A percentile compares a stretch with the other conserved stretches of the same genome.
Conservation (phyloP, 208 protist genomes). For the Trypanosoma caninum region DNA sequence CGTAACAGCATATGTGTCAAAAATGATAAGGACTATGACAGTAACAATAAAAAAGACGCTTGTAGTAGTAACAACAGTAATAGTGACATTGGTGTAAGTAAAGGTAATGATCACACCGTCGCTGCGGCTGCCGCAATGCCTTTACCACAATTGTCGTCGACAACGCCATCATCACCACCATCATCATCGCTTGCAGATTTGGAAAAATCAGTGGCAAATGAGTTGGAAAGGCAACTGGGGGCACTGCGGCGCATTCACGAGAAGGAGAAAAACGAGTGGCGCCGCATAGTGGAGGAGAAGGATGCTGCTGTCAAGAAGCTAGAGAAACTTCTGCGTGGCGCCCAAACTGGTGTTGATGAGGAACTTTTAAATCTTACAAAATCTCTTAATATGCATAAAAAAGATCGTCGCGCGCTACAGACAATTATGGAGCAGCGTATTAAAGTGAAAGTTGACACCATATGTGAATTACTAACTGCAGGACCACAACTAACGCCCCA, state of each 20-base stretch:
- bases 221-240: conserved; percentile 2
- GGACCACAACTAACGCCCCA: conserved; percentile 3
- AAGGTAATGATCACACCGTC: neutral
- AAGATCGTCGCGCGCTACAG: conserved; percentile 74
- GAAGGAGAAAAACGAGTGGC: conserved; percentile 16
- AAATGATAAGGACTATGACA: neutral
- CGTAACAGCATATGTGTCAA: neutral
- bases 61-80: neutral
- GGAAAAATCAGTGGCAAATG: neutral
- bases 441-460: conserved; percentile 69
- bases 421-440: conserved; percentile 89
- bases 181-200: neutral
- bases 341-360: conserved; percentile 7
- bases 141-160: neutral
- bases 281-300: conserved; percentile 14
- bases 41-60: conserved; percentile 1
- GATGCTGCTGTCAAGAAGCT: conserved; percentile 10
- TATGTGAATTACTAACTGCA: conserved; percentile 37
- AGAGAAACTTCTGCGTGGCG: conserved; percentile 1
- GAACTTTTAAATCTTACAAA: conserved; percentile 16
- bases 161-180: neutral
- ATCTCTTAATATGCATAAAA: conserved; percentile 44
- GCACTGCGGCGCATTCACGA: neutral
- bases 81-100: neutral
- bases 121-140: neutral